Conservation (phyloP, 2,329 filamentous ascomycete species). For the Hymenoscyphus linearis region DNA sequence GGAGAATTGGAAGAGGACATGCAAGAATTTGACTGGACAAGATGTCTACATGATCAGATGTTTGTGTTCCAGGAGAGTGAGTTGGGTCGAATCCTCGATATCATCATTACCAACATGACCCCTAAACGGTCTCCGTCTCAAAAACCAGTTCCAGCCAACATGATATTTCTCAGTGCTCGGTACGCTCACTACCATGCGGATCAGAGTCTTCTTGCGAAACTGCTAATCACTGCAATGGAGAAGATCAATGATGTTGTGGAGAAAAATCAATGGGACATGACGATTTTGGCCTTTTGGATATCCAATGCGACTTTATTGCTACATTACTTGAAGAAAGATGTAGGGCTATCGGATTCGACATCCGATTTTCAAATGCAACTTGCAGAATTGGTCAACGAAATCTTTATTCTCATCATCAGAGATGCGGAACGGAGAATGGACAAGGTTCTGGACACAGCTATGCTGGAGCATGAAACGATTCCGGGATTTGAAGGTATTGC, state of each 20-base stretch:
- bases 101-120: conserved; percentile 97
- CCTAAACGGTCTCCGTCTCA: conserved; percentile 93
- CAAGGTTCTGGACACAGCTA: conserved; percentile 86
- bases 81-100: conserved; percentile 84
- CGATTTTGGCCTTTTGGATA: conserved; percentile 96
- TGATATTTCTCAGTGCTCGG: conserved; percentile 89
- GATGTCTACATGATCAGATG: conserved; percentile 96
- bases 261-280: conserved; percentile 97
- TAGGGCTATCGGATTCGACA: conserved; percentile 73
- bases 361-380: conserved; percentile 88
- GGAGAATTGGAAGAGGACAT: conserved; percentile 84
- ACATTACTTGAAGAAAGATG: conserved; percentile 94
- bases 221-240: conserved; percentile 83
- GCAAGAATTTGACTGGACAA: conserved; percentile 93
- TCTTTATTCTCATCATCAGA: conserved; percentile 94
- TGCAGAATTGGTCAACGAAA: conserved; percentile 93
- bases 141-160: conserved; percentile 94
- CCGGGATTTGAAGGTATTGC: conserved; percentile 94
- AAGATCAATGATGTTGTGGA: conserved; percentile 98
- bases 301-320: conserved; percentile 93
- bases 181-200: conserved; percentile 97
- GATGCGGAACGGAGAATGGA: conserved; percentile 95
- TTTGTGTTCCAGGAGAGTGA: conserved; percentile 98
- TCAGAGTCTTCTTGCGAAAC: conserved; percentile 71
- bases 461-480: conserved; percentile 97